Evolutionary conservation across 305 asterid species (phyloP).

Genomic region (Fraxinus dipetala): DNA sequence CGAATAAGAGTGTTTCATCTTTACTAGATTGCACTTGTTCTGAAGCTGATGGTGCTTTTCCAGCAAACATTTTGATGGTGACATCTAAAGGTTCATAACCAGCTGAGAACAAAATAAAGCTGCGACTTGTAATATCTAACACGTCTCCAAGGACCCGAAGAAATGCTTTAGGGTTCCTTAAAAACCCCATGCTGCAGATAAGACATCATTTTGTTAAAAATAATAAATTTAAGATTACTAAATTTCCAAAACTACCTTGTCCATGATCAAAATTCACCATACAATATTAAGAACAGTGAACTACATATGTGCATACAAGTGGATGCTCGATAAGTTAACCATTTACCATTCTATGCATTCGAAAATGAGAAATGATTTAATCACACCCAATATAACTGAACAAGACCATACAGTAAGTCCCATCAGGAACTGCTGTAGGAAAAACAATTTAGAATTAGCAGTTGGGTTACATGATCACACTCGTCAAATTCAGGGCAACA

Average conservation of each 20-base stretch:
- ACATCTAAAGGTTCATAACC: conserved; percentile 76
- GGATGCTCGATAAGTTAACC: not conserved
- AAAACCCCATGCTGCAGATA: conserved; percentile 83
- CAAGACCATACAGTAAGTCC: not conserved
- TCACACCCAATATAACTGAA: not conserved
- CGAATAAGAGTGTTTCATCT: conserved; percentile 57
- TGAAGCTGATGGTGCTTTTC: conserved; percentile 37
- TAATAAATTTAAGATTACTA: not conserved
- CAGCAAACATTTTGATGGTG: conserved; percentile 46
- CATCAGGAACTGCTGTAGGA: not conserved
- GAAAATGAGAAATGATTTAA: not conserved
- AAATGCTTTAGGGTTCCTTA: conserved; percentile 60
- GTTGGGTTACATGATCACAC: conserved; percentile 13
- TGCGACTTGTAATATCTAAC: conserved; percentile 46
- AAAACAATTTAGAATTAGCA: not conserved
- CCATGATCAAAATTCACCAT: not conserved
- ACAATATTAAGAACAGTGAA: conserved; percentile 8
- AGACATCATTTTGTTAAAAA: conserved; percentile 8
- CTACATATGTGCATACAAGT: not conserved
- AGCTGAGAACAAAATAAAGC: conserved; percentile 74
- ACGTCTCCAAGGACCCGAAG: conserved; percentile 60
- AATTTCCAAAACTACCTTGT: not conserved
- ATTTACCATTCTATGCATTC: not conserved
- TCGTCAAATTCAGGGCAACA: conserved; percentile 2
- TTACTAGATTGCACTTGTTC: conserved; percentile 41